Evolutionary conservation across 23 red algal species (phyloP).

Genomic region (Agarophyton chilense): DNA sequence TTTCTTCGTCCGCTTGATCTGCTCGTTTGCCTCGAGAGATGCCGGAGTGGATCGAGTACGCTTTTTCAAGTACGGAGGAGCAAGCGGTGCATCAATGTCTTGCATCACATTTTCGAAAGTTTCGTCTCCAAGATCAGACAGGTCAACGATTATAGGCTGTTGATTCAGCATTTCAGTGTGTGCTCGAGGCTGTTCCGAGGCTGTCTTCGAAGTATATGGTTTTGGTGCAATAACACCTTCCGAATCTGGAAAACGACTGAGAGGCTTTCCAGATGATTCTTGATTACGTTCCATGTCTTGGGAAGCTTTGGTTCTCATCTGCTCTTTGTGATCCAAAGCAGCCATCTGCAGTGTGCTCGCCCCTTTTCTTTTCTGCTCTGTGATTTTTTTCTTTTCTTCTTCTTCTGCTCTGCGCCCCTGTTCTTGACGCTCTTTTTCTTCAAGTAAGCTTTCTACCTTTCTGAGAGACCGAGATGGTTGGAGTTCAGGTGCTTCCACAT

Average conservation of each 20-base stretch:
- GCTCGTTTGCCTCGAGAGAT: neutral
- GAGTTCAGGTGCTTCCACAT: neutral
- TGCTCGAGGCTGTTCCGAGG: neutral
- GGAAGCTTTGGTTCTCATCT: neutral
- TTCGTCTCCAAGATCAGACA: neutral
- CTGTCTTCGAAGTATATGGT: neutral
- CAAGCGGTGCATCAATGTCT: slow-evolving; percentile 13
- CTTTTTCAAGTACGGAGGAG: neutral
- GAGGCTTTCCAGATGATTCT: neutral
- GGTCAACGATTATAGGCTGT: neutral
- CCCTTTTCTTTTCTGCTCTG: neutral
- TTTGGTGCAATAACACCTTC: neutral
- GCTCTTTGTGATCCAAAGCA: neutral
- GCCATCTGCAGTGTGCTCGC: neutral
- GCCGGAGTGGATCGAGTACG: neutral
- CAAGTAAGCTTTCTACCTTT: slow-evolving; percentile 16
- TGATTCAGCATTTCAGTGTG: neutral
- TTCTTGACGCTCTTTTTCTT: slow-evolving; percentile 23
- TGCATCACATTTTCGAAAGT: neutral
- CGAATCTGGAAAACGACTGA: neutral
- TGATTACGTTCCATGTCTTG: neutral
- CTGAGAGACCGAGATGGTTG: neutral
- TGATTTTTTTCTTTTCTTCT: neutral
- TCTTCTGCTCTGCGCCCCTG: neutral
- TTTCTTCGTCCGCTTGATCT: neutral